Base-by-base conservation (phyloP, 2,329 filamentous ascomycete species). In the Ascochyta pisi region DNA sequence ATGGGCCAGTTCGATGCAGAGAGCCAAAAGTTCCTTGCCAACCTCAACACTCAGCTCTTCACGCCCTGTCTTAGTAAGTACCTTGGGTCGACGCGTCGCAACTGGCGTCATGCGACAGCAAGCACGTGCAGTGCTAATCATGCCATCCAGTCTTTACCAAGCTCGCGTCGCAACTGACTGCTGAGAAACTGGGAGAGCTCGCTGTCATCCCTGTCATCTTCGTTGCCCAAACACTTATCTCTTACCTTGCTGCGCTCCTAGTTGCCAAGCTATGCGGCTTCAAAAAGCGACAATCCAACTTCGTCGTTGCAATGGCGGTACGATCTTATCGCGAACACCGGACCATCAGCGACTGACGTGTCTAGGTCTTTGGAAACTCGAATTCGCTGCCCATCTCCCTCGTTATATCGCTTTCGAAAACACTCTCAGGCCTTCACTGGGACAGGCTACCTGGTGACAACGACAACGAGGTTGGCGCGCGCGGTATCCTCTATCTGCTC, bases 311-410 rank as follows among this genome's bases (percentile, higher is more conserved):
- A 49, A 99, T 99, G 95, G 93, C 91, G 44, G 87, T 87, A 79
- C 63, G 82, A 49, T 76, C 42, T 35, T 15, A 13, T 22, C 34
- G 43, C 16, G 37, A 35, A 9, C 31, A 24, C 9, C 16, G 19
- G 2, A 6, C 13, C 23, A 19, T 10, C 39, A 47, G 15, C 39
- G 15, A 37, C 71, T 71, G 43, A 73, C 58, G 19, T 9, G 31
- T 42, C 26, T 59, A 87, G 85, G 86, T 98, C 44, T 99, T 99
- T 75, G 95, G 94, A 67, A 99, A 99, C 76, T 98, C 94, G 31
- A 99, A 99, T 78, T 98, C 95, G 16, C 84, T 99, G 19, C 95
- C 95, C 0, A 98, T 99, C 59, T 99, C 95, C 0, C 86, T 99
- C 52, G 92, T 99, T 60, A 85, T 98, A 54, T 97, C 94, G 8